Base-by-base conservation (phyloP, 2,329 filamentous ascomycete species). In the Paracoccidioides lutzii region DNA sequence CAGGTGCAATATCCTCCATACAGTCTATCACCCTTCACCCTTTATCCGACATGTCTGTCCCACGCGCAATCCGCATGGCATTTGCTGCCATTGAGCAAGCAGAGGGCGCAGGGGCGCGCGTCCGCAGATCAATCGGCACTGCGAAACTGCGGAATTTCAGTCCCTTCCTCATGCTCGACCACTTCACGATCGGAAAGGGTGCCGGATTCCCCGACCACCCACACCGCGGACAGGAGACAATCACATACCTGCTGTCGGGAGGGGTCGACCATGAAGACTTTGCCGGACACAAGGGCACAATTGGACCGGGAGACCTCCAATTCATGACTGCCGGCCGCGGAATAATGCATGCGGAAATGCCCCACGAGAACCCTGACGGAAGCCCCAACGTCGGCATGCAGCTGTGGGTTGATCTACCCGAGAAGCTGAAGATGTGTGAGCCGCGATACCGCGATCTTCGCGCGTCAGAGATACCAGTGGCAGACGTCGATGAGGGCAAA, bases 281-380 rank as follows among this genome's bases (percentile, higher is more conserved):
- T 63, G 84, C 88, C 2, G 90, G 90, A 10, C 84, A 93, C 74
- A 79, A 79, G 52, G 93, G 91, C 57, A 93, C 87, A 3, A 88
- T 97, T 62, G 79, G 85, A 58, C 73, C 86, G 0, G 91, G 91
- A n/a, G 91, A 96, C 68, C 74, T 97, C 50, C 91, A 97, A 69
- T 97, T 97, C 78, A 97, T 97, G 93, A 96, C 91, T 0, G 91
- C 91, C 0, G 91, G 91, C 3, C 77, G 80, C 22, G 91, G 91
- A 44, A 94, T 97, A 64, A 87, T 96, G 71, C 93, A 97, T 71
- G 88, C 90, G 41, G 91, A 97, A 73, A 96, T 97, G 90, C 91
- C 91, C 8, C 80, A 81, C 55, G 82, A 87, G 66, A 88, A 89
- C 67, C 69, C 78, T 0, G 87, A 93, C 67, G 88, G 88, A 52